Evolutionary conservation across 1,284 basidiomycete species (phyloP).

Genomic region (Trametes versicolor): DNA sequence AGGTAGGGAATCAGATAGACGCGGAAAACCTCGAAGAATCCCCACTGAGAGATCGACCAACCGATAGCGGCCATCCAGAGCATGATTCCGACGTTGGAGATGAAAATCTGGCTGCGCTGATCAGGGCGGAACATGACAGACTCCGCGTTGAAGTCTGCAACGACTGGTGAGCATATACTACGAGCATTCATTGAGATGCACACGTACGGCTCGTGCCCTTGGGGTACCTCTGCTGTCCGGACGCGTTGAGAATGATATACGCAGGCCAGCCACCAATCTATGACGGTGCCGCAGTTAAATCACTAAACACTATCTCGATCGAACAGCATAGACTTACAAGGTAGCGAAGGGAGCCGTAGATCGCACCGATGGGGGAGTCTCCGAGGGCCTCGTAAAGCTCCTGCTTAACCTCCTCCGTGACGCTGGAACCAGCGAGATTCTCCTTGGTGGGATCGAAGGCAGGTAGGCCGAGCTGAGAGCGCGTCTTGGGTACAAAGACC

Average conservation of each 20-base stretch:
- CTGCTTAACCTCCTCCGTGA: constrained; percentile 74
- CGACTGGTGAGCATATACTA: constrained; percentile 66
- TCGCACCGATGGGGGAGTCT: constrained; percentile 61
- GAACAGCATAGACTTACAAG: constrained; percentile 22
- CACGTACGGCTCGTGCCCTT: constrained; percentile 75
- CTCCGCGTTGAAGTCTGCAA: constrained; percentile 17
- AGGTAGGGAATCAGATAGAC: constrained; percentile 93
- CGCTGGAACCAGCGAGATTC: constrained; percentile 73
- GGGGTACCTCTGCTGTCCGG: constrained; percentile 73
- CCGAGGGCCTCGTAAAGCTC: constrained; percentile 45
- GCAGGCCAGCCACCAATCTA: constrained; percentile 26
- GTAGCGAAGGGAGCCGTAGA: constrained; percentile 44
- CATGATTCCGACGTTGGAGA: constrained; percentile 63
- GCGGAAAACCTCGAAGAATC: constrained; percentile 74
- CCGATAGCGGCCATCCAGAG: constrained; percentile 55
- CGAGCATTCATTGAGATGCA: constrained; percentile 43
- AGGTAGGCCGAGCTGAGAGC: constrained; percentile 58
- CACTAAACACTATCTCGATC: neutral
- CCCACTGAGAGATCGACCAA: constrained; percentile 49
- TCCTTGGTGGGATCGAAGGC: constrained; percentile 69
- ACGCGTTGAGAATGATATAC: constrained; percentile 52
- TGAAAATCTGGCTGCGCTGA: constrained; percentile 59
- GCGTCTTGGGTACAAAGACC: constrained; percentile 61
- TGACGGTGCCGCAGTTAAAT: constrained; percentile 65
- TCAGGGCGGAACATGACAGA: constrained; percentile 61